phyloP scores from a whole-genome alignment of 805 yeast genomes.

The Teunomyces stri region DNA sequence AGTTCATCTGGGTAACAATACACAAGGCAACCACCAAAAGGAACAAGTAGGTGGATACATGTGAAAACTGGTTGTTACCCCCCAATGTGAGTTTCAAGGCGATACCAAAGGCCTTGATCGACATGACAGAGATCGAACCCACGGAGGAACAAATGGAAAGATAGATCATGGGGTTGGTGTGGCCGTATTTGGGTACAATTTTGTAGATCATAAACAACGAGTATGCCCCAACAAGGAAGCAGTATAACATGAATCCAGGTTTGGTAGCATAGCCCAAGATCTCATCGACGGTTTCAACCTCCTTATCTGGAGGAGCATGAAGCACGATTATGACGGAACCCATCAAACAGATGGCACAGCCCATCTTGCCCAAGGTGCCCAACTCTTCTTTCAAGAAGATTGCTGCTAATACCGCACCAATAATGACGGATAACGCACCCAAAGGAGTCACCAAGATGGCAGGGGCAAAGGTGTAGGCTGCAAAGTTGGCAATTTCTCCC shows the following conservation, averaged over 20 bases:
- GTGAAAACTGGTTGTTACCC: slow-evolving; percentile 87
- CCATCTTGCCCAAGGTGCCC: slow-evolving; percentile 86
- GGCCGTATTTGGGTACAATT: slow-evolving; percentile 79
- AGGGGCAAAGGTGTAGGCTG: slow-evolving; percentile 94
- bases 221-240: slow-evolving; percentile 59
- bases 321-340: slow-evolving; percentile 86
- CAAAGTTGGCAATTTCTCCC: slow-evolving; percentile 90
- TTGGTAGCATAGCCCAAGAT: slow-evolving; percentile 74
- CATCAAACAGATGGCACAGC: slow-evolving; percentile 85
- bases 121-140: slow-evolving; percentile 87
- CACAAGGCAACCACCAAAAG: slow-evolving; percentile 74
- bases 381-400: slow-evolving; percentile 80
- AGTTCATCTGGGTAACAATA: slow-evolving; percentile 88
- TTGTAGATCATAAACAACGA: slow-evolving; percentile 76
- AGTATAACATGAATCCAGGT: slow-evolving; percentile 73
- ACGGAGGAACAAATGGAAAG: slow-evolving; percentile 86
- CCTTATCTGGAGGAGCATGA: slow-evolving; percentile 95
- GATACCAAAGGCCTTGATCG: slow-evolving; percentile 90
- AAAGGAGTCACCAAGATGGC: slow-evolving; percentile 89
- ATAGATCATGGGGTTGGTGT: slow-evolving; percentile 82
- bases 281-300: slow-evolving; percentile 83
- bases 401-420: slow-evolving; percentile 89
- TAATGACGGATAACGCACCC: slow-evolving; percentile 86
- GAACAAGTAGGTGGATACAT: slow-evolving; percentile 80
- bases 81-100: slow-evolving; percentile 80